Conservation (phyloP, 495 filamentous ascomycete species). For the Penicillium steckii region DNA sequence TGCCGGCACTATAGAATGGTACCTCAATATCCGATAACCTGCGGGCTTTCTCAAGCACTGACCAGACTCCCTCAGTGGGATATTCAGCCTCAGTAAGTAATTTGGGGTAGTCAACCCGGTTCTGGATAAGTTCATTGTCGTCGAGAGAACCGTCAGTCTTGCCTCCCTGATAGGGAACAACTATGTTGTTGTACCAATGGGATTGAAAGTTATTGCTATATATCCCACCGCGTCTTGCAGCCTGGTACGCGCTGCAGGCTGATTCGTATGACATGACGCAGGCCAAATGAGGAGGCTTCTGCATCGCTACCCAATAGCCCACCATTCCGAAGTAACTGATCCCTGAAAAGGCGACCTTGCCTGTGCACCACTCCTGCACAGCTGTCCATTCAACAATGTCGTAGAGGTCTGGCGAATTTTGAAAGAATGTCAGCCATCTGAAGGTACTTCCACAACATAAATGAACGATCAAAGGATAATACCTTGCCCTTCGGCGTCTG, state of each 20-base stretch:
- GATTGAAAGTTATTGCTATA: conserved; percentile 52
- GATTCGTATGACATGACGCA: conserved; percentile 58
- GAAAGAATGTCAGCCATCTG: too few relatives aligned
- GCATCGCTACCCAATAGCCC: conserved; percentile 54
- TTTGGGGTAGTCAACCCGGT: background rate
- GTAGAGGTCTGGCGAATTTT: background rate
- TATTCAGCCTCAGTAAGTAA: background rate
- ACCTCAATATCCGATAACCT: conserved; percentile 1
- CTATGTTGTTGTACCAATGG: conserved; percentile 56
- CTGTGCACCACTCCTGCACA: conserved; percentile 48
- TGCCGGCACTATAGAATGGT: background rate
- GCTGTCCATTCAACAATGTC: conserved; percentile 24
- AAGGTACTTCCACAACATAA: too few relatives aligned
- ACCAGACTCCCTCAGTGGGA: background rate
- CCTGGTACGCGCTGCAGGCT: conserved; percentile 53
- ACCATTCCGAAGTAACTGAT: conserved; percentile 53
- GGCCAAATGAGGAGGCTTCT: conserved; percentile 47
- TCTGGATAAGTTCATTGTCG: background rate
- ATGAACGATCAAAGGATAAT: too few relatives aligned
- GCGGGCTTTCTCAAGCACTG: background rate
- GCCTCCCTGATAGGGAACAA: conserved; percentile 56
- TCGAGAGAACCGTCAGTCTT: conserved; percentile 13
- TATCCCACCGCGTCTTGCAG: conserved; percentile 56
- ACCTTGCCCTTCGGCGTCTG: background rate
- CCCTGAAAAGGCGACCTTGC: conserved; percentile 53